phyloP scores from a whole-genome alignment of 1,139 yeast genomes.

The Kurtzmaniella natalensis region DNA sequence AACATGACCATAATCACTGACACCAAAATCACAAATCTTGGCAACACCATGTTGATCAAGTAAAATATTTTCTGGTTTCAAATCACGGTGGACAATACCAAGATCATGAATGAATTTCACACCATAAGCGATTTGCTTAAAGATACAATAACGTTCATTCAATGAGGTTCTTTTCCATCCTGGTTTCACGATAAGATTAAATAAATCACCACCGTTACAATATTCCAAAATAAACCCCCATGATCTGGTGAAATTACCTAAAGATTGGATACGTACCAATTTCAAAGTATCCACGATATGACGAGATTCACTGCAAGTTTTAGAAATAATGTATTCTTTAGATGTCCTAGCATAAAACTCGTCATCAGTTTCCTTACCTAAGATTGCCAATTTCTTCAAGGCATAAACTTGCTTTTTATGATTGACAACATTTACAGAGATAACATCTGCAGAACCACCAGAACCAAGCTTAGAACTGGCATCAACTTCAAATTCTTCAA shows the following conservation, averaged over 20 bases:
- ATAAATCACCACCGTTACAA: slow-evolving; percentile 55
- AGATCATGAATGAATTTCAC: slow-evolving; percentile 49
- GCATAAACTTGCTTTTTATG: slow-evolving; percentile 48
- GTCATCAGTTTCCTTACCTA: slow-evolving; percentile 56
- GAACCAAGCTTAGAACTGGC: slow-evolving; percentile 53
- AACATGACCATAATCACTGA: slow-evolving; percentile 59
- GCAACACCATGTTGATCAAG: slow-evolving; percentile 55
- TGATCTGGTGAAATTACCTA: slow-evolving; percentile 52
- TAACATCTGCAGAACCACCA: slow-evolving; percentile 72
- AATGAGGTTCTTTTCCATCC: slow-evolving; percentile 46
- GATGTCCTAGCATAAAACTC: slow-evolving; percentile 64
- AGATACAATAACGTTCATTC: slow-evolving; percentile 54
- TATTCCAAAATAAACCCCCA: slow-evolving; percentile 76
- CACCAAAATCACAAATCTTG: slow-evolving; percentile 75
- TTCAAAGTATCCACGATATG: slow-evolving; percentile 59
- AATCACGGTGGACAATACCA: slow-evolving; percentile 60
- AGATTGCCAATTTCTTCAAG: slow-evolving; percentile 60
- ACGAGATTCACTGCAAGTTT: slow-evolving; percentile 43
- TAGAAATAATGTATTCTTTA: slow-evolving; percentile 61
- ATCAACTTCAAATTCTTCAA: slow-evolving; percentile 58
- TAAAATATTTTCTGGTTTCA: slow-evolving; percentile 64
- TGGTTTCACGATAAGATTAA: slow-evolving; percentile 38
- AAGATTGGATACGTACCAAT: slow-evolving; percentile 54
- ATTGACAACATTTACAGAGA: slow-evolving; percentile 39
- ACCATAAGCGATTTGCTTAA: slow-evolving; percentile 56